phyloP scores from a whole-genome alignment of 352 stramenopile species.

The Pythium pectinolyticum region DNA sequence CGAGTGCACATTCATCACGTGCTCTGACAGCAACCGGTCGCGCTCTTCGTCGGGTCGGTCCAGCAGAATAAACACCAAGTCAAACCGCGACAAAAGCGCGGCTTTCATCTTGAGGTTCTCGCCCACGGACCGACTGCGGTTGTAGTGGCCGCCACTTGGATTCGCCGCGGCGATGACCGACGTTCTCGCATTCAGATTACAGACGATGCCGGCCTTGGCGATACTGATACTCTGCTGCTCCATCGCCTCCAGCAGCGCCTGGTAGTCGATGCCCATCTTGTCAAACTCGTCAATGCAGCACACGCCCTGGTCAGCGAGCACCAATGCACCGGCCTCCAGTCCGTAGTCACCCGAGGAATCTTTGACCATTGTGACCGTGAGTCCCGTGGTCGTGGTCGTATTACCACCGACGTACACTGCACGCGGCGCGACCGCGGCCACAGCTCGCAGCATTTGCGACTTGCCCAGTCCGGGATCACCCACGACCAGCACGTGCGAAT shows the following conservation, averaged over 20 bases:
- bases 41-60: conserved; percentile 87
- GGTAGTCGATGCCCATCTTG: conserved; percentile 89
- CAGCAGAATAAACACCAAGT: conserved; percentile 94
- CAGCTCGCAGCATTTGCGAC: conserved; percentile 88
- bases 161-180: conserved; percentile 95
- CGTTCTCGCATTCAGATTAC: conserved; percentile 88
- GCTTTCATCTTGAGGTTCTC: conserved; percentile 95
- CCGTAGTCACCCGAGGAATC: conserved; percentile 85
- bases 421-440: conserved; percentile 81
- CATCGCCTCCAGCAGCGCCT: conserved; percentile 94
- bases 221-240: conserved; percentile 96
- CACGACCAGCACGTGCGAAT: conserved; percentile 93
- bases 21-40: conserved; percentile 90
- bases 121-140: conserved; percentile 88
- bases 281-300: conserved; percentile 97
- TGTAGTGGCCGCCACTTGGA: conserved; percentile 93
- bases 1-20: conserved; percentile 90
- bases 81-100: conserved; percentile 93
- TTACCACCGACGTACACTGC: conserved; percentile 95
- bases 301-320: conserved; percentile 89
- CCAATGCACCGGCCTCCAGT: conserved; percentile 86
- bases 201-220: conserved; percentile 81
- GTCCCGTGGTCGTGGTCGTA: conserved; percentile 89
- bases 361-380: conserved; percentile 93
- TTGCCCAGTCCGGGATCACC: conserved; percentile 95